phyloP scores from a whole-genome alignment of 2,329 filamentous ascomycete species.

The Pseudogymnoascus sp. region DNA sequence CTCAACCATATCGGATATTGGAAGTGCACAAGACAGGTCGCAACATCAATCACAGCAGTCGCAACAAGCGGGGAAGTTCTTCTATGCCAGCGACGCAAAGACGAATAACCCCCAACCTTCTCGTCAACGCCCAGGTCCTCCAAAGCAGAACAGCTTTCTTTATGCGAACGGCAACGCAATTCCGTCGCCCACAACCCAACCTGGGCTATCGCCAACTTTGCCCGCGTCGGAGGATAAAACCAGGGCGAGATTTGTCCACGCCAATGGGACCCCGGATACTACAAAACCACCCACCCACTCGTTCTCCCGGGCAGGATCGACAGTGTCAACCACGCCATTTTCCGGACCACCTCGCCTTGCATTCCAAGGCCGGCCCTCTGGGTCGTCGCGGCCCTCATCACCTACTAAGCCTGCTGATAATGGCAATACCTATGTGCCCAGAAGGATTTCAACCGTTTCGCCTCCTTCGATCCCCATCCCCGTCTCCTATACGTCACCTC shows the following conservation, averaged over 20 bases:
- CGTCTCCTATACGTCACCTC: not conserved
- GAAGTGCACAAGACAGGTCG: not conserved
- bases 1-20: slow-evolving; percentile 29
- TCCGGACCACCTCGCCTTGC: slow-evolving; percentile 33
- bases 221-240: slow-evolving; percentile 30
- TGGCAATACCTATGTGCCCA: not conserved
- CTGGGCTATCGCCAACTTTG: slow-evolving; percentile 18
- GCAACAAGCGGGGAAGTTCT: slow-evolving; percentile 58
- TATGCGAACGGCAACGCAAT: slow-evolving; percentile 39
- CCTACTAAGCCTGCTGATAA: not conserved
- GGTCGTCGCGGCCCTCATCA: not conserved
- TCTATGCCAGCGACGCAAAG: slow-evolving; percentile 77
- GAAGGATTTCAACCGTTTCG: slow-evolving; percentile 4
- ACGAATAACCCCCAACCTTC: slow-evolving; percentile 23
- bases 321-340: slow-evolving; percentile 38
- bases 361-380: slow-evolving; percentile 10
- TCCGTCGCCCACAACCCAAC: slow-evolving; percentile 22
- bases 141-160: slow-evolving; percentile 32
- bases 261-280: slow-evolving; percentile 53
- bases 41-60: not conserved
- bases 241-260: slow-evolving; percentile 66
- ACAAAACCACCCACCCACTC: slow-evolving; percentile 29
- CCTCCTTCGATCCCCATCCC: not conserved
- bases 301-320: slow-evolving; percentile 29
- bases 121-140: slow-evolving; percentile 32